Evolutionary conservation across 345 rosid species (phyloP).

Genomic region (Syzygium oleosum): DNA sequence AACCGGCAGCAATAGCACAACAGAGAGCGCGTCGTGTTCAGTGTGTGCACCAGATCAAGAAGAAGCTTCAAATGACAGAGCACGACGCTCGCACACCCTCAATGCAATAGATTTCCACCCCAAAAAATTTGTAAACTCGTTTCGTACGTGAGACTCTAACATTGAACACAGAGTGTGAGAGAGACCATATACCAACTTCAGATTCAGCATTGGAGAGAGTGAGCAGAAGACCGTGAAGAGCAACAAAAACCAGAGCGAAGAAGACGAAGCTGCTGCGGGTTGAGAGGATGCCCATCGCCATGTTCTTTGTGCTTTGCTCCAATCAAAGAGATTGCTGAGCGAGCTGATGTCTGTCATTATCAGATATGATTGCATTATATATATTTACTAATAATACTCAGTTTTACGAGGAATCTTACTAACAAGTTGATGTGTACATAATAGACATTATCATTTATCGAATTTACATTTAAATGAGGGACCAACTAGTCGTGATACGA

Average conservation of each 20-base stretch:
- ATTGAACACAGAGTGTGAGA: background rate
- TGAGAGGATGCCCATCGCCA: background rate
- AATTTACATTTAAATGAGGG: background rate
- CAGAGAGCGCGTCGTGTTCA: background rate
- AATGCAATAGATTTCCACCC: background rate
- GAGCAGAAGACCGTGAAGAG: constrained; percentile 1
- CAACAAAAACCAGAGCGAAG: background rate
- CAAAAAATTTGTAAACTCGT: background rate
- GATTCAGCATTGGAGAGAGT: constrained; percentile 3
- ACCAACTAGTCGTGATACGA: background rate
- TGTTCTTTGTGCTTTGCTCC: background rate
- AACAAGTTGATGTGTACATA: background rate
- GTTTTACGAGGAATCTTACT: no score
- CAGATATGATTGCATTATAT: background rate
- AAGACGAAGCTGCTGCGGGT: background rate
- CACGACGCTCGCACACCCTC: background rate
- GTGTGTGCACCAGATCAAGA: background rate
- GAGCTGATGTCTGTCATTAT: background rate
- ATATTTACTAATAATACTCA: no score
- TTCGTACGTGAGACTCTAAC: background rate
- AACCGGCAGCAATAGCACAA: background rate
- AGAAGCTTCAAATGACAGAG: background rate
- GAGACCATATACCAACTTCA: constrained; percentile 24
- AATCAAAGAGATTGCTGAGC: background rate
- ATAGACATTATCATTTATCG: background rate